Evolutionary conservation across 192 early-diverging fungal species (phyloP), one percentile per base, ranked within the genome.

Genomic region (Geosiphon pyriformis): DNA sequence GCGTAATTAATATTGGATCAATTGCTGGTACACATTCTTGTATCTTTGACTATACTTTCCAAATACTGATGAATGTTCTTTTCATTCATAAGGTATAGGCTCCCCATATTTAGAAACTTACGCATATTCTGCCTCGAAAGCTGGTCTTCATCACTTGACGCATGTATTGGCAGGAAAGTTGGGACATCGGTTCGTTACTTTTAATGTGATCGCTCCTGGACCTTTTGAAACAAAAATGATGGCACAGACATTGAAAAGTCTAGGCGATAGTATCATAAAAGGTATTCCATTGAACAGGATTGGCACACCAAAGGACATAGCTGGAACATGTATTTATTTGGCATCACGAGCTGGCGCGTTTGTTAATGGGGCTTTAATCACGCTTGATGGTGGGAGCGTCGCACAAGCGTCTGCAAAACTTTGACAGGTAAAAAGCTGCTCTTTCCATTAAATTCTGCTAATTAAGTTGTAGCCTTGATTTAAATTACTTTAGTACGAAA

Each of bases 1-100:
- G 86, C 22, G 84, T 96, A 23, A 94, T 96, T 76, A 96, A 94
- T 65, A 88, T 96, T 65, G 85, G 89, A 1, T 88, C 82, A 3
- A 74, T 92, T 52, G 78, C 83, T 22, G 84, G 87, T 34, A 69
- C 35, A 31, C 18, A 37, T 26, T 22, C 37, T 15, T 42, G 6
- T 42, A 42, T 42, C 6, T 42, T 15, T 42, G 7, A 15, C 15
- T 42, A 42, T 42, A 10, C 15, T 42, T 42, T 42, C 15, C 15
- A 42, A 6, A 42, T 42, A 15, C 15, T 42, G n/a, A n/a, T n/a
- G n/a, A n/a, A n/a, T n/a, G n/a, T n/a, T n/a, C n/a, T n/a, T n/a
- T n/a, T n/a, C n/a, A n/a, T n/a, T n/a, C n/a, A n/a, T n/a, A n/a
- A n/a, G n/a, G n/a, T n/a, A n/a, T n/a, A n/a, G n/a, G n/a, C n/a